Evolutionary conservation across 805 yeast genomes (phyloP), one percentile per base, ranked within the genome.

Genomic region (Metschnikowia drakensbergensis): DNA sequence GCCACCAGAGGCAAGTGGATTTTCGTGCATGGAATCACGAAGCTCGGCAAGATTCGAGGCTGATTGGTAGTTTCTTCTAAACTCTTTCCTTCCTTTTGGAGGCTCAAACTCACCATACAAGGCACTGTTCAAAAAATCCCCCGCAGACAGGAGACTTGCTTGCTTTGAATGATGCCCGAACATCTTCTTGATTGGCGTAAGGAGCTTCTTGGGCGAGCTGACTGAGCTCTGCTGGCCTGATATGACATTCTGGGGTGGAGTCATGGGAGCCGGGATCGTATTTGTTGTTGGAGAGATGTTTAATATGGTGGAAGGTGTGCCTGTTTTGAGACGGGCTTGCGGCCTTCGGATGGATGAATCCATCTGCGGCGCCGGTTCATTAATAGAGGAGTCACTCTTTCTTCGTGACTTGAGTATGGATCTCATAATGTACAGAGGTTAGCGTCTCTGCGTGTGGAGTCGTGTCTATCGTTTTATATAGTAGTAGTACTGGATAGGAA

Each of bases 151-250:
- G 3, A 28, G 37, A n/a, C 22, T 44, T 5, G 44, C 28, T 11
- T 52, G 37, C 40, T 52, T 61, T 11, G 53, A 28, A 42, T 57
- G 59, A 47, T 56, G 54, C 38, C 58, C 49, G 54, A 58, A 54
- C 67, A 69, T 46, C 49, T 68, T 67, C 51, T 62, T 64, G 13
- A 69, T 69, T 1, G 75, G 75, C 1, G 69, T 63, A 30, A 69
- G 55, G 30, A 69, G 56, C 53, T 69, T 69, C 52, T 69, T 69
- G 27, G 75, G 75, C 5, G 73, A 64, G 46, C 53, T 52, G 37
- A 47, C 37, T 8, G 58, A 23, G 30, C 50, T 44, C 34, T 35
- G 51, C 9, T 46, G 49, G 28, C 36, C 28, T 5, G 47, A 46
- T 9, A 46, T n/a, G 8, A 43, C 45, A 17, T 34, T 34, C 44